Conservation (phyloP, 2,329 filamentous ascomycete species). For the Claviceps cyperi region DNA sequence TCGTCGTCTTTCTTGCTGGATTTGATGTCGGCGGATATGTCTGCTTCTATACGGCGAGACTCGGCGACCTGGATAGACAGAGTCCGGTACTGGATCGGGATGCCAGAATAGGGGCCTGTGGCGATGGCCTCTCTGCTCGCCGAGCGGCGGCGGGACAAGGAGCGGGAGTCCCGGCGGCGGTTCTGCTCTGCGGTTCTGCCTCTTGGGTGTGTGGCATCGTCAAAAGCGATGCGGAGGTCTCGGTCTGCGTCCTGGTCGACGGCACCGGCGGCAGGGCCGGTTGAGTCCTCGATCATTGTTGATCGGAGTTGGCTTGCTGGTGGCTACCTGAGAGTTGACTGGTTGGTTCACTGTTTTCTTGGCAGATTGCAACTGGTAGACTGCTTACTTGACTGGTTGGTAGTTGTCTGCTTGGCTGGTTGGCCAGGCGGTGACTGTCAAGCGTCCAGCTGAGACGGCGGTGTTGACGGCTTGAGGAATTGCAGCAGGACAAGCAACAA, state of each 20-base stretch:
- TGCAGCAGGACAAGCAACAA: not conserved
- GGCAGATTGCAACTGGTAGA: too few species aligned
- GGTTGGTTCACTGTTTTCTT: not conserved
- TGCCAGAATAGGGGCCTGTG: constrained; percentile 20
- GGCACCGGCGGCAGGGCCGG: not conserved
- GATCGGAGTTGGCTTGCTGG: too few species aligned
- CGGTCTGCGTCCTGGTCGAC: constrained; percentile 11
- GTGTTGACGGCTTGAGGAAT: not conserved
- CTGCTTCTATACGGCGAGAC: constrained; percentile 17
- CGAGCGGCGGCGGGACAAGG: constrained; percentile 12
- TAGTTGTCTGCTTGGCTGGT: not conserved
- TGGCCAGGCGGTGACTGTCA: not conserved
- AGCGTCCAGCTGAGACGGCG: not conserved
- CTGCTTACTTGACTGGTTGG: too few species aligned
- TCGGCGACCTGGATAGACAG: constrained; percentile 26
- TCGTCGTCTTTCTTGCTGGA: constrained; percentile 19
- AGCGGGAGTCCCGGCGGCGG: constrained; percentile 7
- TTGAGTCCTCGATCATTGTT: constrained; percentile 9
- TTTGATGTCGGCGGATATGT: constrained; percentile 10
- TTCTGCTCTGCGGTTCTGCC: constrained; percentile 6
- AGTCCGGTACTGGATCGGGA: constrained; percentile 27
- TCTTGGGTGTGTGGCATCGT: constrained; percentile 11
- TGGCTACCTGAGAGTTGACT: not conserved
- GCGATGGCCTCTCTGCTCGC: constrained; percentile 14
- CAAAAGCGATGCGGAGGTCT: constrained; percentile 13